Base-by-base conservation (phyloP, 2,329 filamentous ascomycete species). In the Nigrospora oryzae region DNA sequence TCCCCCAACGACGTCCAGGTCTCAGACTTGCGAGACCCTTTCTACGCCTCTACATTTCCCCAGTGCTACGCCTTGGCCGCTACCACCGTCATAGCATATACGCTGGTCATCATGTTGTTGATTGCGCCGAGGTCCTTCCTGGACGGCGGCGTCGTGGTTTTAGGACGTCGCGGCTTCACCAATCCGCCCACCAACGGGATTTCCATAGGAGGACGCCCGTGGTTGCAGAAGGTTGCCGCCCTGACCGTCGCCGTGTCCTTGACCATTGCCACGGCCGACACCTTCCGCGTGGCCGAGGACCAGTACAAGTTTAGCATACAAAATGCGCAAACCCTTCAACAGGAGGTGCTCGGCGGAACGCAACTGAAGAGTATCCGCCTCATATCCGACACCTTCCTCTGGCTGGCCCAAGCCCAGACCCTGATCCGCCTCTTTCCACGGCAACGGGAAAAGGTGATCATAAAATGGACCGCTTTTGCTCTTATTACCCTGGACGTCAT, bases 381-480 rank as follows among this genome's bases (percentile, higher is more conserved):
- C 53, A 89, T 98, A 51, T 97, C 91, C 15, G 89, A 95, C 64
- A 90, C 93, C 1, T 97, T 97, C 63, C 74, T 98, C 30, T 97
- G 93, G 91, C 80, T 98, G 35, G 93, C 93, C 1, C 93, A 98
- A 65, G 91, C 95, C 1, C 93, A 98, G 68, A 98, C 93, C 0
- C 68, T 98, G 46, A 97, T 97, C 55, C 85, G 93, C 43, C 74
- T 98, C 1, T 98, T 98, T 55, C 93, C 93, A 8, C 87, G 93
- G 32, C 91, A 97, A 59, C 87, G 94, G 58, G 93, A 98, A 67
- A 97, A 97, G 67, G 83, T 97, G 43, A 87, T 97, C 53, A 98
- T 98, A 68, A 97, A 97, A 68, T 98, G 91, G 91, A 89, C 91
- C 14, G 93, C 91, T 1, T 96, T 97, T 60, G 89, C 86, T 3